These are phyloP conservation scores for Scenedesmus sp. DNA, from an alignment of 163 green algal genomes.

Conservation along the genomic window DNA sequence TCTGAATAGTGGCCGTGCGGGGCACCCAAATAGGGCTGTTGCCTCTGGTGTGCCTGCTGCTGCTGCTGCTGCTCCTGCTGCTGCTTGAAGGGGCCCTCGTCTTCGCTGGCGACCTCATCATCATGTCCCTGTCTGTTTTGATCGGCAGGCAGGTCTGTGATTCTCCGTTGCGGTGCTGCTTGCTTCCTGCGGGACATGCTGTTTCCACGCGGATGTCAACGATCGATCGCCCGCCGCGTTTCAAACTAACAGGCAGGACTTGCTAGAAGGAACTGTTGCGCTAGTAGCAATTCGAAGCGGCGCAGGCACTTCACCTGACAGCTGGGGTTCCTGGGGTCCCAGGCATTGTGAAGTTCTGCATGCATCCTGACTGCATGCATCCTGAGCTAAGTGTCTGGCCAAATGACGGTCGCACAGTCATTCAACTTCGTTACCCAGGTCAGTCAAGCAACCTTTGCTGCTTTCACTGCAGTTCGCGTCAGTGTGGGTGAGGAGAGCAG, in stretches of 20 bases:
- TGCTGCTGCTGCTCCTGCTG: background rate
- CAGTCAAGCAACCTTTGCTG: too few relatives aligned
- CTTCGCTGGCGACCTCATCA: background rate
- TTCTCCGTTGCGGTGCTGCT: background rate
- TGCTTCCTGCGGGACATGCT: slow-evolving; percentile 1
- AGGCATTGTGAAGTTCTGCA: background rate
- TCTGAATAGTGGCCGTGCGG: too few relatives aligned
- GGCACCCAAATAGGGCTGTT: background rate
- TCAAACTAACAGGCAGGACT: background rate
- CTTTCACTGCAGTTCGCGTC: too few relatives aligned
- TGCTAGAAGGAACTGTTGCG: too few relatives aligned
- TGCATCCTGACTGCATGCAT: background rate
- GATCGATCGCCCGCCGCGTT: background rate
- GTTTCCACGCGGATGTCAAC: too few relatives aligned
- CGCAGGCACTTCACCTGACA: background rate
- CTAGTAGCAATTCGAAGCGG: background rate
- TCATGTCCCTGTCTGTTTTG: background rate
- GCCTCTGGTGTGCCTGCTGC: background rate
- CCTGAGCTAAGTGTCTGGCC: background rate
- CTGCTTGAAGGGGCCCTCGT: background rate
- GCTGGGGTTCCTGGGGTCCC: background rate
- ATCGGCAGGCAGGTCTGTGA: background rate
- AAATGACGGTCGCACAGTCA: too few relatives aligned
- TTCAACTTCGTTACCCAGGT: too few relatives aligned
- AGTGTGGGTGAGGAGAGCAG: too few relatives aligned